Base-by-base conservation (phyloP, 2,329 filamentous ascomycete genomes). In the Phyllosticta citrichinensis region DNA sequence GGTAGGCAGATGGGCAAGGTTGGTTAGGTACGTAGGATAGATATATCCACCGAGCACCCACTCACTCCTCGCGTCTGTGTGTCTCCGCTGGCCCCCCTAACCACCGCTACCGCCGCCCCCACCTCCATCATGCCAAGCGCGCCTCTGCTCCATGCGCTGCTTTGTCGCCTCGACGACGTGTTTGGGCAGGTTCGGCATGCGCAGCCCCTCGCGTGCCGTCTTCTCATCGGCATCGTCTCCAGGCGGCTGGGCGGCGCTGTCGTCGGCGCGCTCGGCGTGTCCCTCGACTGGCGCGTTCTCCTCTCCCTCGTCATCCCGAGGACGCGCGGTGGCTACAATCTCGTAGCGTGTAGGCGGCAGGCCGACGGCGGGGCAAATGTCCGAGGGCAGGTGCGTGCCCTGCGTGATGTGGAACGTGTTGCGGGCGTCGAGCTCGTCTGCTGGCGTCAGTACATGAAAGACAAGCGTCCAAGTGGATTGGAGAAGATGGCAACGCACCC, bases 341-440 rank as follows among this genome's bases (percentile, higher is more conserved):
- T 72, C 69, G 56, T 73, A 74, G 57, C 65, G 67, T 30, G 70
- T 64, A 10, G 72, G 71, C n/a, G 69, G 67, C 58, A 73, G 71
- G 56, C 71, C 83, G 72, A 94, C 82, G 0, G 87, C 88, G 0
- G 86, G 86, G 91, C 91, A 97, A 22, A 97, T 83, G 71, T 97
- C 91, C 0, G 87, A 86, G 0, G 94, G 94, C 11, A 99, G 75
- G 70, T 86, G 96, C 65, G 95, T 90, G 8, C 91, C 92, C 12
- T 94, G 87, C 52, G 96, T 88, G 27, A 86, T 80, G 35, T 88
- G 83, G 72, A 99, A 97, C 0, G 82, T 78, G 64, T 95, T 88
- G 47, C 94, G 81, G 64, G 91, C 85, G 51, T 79, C 79, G 61
- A 83, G 66, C 71, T 99, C 94, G 12, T 84, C 76, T 61, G 14